Evolutionary conservation across 2,329 filamentous ascomycete genomes (phyloP).

Genomic region (Xenoacremonium recifei): DNA sequence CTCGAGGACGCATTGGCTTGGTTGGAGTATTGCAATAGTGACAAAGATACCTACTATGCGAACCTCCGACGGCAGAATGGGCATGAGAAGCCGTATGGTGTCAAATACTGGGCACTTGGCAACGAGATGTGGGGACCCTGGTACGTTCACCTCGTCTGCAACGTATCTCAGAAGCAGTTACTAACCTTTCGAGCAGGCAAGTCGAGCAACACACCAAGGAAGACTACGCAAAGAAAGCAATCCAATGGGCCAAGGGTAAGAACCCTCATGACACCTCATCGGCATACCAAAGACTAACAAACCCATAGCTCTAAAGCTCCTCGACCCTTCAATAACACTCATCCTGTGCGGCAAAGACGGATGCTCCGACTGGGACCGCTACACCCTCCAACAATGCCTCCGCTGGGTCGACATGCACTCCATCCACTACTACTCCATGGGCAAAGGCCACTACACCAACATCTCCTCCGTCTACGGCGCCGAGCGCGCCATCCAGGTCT

Average conservation of each 20-base stretch:
- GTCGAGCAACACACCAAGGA: conserved; percentile 66
- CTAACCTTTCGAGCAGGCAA: too few species aligned
- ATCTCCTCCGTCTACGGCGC: conserved; percentile 68
- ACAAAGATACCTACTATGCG: conserved; percentile 72
- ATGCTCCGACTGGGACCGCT: conserved; percentile 67
- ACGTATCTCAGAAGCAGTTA: too few species aligned
- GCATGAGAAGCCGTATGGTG: conserved; percentile 68
- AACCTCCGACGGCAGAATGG: conserved; percentile 74
- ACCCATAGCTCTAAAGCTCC: conserved; percentile 55
- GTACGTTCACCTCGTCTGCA: too few species aligned
- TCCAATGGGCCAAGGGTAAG: conserved; percentile 62
- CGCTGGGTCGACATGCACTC: conserved; percentile 62
- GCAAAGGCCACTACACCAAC: conserved; percentile 74
- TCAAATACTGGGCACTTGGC: conserved; percentile 82
- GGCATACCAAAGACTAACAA: not conserved
- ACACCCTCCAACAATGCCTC: conserved; percentile 31
- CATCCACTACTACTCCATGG: conserved; percentile 54
- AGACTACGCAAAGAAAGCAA: conserved; percentile 64
- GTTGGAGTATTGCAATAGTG: conserved; percentile 82
- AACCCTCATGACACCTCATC: accelerated
- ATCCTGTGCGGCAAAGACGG: conserved; percentile 73
- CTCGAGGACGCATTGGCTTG: conserved; percentile 57
- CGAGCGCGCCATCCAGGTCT: conserved; percentile 70
- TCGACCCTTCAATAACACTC: conserved; percentile 64
- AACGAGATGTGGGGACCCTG: conserved; percentile 69